Conservation (phyloP, 768 basidiomycete species). For the Tephrocybe sp. region DNA sequence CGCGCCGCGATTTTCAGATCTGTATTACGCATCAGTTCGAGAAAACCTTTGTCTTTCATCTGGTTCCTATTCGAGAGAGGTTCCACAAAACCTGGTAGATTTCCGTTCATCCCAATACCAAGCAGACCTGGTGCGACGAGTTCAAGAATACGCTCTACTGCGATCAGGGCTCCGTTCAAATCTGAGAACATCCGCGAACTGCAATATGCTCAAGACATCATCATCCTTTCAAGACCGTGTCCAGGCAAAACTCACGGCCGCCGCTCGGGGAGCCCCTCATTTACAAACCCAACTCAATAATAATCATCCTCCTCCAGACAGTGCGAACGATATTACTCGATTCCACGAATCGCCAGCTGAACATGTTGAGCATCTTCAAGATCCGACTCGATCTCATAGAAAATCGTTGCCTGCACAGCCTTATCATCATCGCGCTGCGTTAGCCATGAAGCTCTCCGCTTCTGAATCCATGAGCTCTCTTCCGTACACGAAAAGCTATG, state of each 20-base stretch:
- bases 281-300: neutral
- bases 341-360: too few relatives aligned
- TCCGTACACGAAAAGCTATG: neutral
- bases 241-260: slow-evolving; percentile 37
- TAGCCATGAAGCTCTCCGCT: neutral
- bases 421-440: neutral
- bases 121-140: neutral
- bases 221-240: slow-evolving; percentile 45
- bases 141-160: slow-evolving; percentile 12
- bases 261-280: neutral
- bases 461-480: neutral
- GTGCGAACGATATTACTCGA: too few relatives aligned
- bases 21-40: slow-evolving; percentile 34
- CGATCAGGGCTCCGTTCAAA: slow-evolving; percentile 4
- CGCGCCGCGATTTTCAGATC: slow-evolving; percentile 36
- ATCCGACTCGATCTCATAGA: too few relatives aligned
- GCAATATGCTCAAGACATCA: slow-evolving; percentile 15
- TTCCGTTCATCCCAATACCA: neutral
- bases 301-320: too few relatives aligned
- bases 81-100: neutral
- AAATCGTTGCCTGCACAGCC: too few relatives aligned
- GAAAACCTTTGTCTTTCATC: slow-evolving; percentile 14
- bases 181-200: neutral
- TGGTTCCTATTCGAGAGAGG: neutral
- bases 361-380: too few relatives aligned